Evolutionary conservation across 768 basidiomycete species (phyloP), one percentile per base, ranked within the genome.

Genomic region (Cubamyces sp.): DNA sequence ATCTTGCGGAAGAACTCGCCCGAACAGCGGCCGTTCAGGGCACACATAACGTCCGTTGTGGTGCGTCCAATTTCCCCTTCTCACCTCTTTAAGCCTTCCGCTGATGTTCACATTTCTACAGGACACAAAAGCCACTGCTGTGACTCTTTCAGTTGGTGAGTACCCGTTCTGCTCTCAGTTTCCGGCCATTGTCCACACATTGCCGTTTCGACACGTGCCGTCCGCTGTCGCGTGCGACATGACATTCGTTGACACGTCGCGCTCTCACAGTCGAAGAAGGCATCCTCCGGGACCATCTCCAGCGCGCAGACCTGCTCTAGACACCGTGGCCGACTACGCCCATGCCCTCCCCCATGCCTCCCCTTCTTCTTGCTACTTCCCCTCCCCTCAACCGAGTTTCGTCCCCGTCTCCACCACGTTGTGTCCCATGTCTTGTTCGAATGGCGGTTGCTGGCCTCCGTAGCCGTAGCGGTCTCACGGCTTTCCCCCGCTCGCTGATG

Each of bases 21-120:
- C 14, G 78, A 82, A 25, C 81, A 83, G 43, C 82, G 91, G 5
- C 82, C 84, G 0, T 90, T 90, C 73, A 88, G 85, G 66, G 80
- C 87, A 54, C 87, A 91, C 77, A 78, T 88, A 41, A 92, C 91
- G 39, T 88, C 89, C 52, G 88, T 91, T 52, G 84, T 92, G 64
- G 90, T 92, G 70, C 74, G 88, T 80, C 26, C 64, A 19, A 25
- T 5, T 40, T 52, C 41, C 54, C 34, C 46, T 15, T 39, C 58
- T 30, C 40, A 37, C 28, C 46, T 39, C 55, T 21, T 19, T 11
- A 37, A 40, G 55, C 57, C 56, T 45, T 39, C 53, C 70, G 52
- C 69, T 57, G n/a, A 48, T 51, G 34, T 26, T 19, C 14, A 47
- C 62, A 25, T 57, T 56, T 59, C 57, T 61, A 40, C 69, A 92